Evolutionary conservation across 352 stramenopile genomes (phyloP), one percentile per base, ranked within the genome.

Genomic region (Achlya hypogyna): DNA sequence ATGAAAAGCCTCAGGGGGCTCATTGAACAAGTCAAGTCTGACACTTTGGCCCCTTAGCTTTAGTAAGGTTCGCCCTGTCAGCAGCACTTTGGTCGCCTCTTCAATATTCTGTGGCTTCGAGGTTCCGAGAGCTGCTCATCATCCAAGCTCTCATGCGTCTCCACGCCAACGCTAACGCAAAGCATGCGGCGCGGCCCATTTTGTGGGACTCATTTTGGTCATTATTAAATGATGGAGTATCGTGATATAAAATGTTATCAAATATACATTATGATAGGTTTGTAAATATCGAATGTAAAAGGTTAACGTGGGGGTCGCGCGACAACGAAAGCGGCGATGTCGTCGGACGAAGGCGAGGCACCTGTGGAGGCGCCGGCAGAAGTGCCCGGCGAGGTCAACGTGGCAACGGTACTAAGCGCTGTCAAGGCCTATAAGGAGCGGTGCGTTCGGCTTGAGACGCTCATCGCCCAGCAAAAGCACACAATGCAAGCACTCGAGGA

Each of bases 371-470:
- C 34, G 14, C 6, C 6, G 6, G 6, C 38, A 18, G n/a, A 10
- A 18, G 38, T 10, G 12, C 12, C 38, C 38, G 49, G 25, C 12
- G 31, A 10, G 12, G 25, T 56, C 10, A 56, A 20, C 25, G n/a
- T 20, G 31, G 49, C 47, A 16, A 22, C 54, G 6, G 1, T 63
- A 6, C 42, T 49, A 14, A 34, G 35, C 20, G 42, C 42, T 23
- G 42, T 38, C 45, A 67, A 67, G 38, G 49, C 49, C 25, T 67
- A 49, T 22, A 67, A 67, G 31, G 60, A 67, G 18, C 60, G 60
- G 20, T 58, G 60, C 27, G 60, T 27, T 4, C 42, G 60, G 12
- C 31, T 67, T 5, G 60, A 49, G 38, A 52, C 25, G 27, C 28
- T 49, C 20, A 49, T 67, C 28, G 51, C n/a, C 20, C 60, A 67